Evolutionary conservation across 495 filamentous ascomycete genomes (phyloP), one percentile per base, ranked within the genome.

Genomic region (Aeminium ludgeri): DNA sequence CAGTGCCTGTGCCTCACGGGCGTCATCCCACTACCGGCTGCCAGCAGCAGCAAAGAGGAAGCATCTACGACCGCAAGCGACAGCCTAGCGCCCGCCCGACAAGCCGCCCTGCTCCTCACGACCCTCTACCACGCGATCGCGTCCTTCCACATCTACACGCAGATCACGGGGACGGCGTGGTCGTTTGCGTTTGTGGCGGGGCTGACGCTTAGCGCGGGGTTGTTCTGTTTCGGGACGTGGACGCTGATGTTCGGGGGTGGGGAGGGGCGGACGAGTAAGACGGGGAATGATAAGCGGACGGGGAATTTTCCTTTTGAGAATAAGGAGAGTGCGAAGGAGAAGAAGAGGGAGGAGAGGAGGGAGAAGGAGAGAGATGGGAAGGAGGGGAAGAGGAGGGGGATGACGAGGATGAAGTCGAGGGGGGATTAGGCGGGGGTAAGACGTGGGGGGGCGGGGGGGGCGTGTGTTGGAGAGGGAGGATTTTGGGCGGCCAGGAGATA

Each of bases 281-380:
- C 79, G 0, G 82, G 82, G 0, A 79, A 73, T 4, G 84, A 89
- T 55, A 82, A 83, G 64, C 67, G 80, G 53, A 83, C 73, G 11
- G 73, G 77, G 43, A 78, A 80, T 19, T 92, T 77, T 53, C 85
- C 84, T n/a, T 91, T 86, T 52, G 72, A 67, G 52, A 91, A 87
- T 54, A 62, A 65, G 10, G 48, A 46, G 40, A 43, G 38, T 31
- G 38, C 43, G 29, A 38, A 20, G 41, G 34, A 49, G 34, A 37
- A 29, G 41, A 45, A 38, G 47, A 50, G 38, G 39, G 25, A 41
- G 17, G 38, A 41, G 28, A 13, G 10, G 38, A 33, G 33, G 38
- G 30, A 12, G 27, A 17, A 36, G n/a, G 30, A 27, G 28, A 33
- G 23, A 18, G 30, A 20, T 27, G 28, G 33, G 19, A 33, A 39